These are phyloP conservation scores for Kwoniella newhampshirensis DNA, from an alignment of 768 basidiomycete genomes.

Conservation along the genomic window DNA sequence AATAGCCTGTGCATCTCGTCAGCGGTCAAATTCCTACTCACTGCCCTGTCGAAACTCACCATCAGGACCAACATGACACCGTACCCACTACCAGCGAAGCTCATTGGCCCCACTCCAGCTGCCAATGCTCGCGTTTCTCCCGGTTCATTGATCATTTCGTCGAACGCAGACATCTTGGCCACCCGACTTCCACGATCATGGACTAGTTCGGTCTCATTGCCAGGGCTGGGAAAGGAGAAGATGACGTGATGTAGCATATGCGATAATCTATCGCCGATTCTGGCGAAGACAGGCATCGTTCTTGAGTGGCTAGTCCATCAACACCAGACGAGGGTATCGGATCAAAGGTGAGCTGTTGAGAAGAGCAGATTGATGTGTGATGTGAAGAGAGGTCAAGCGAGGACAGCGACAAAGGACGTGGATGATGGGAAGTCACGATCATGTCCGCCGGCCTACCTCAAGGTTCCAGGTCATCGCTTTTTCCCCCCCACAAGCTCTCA, in stretches of 20 bases:
- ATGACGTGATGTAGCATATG: constrained; percentile 36
- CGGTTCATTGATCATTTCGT: constrained; percentile 31
- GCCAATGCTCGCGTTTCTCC: constrained; percentile 45
- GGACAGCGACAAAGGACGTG: not conserved
- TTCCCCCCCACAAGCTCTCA: too few species aligned
- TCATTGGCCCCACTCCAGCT: constrained; percentile 43
- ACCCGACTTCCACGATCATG: not conserved
- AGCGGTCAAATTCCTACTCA: too few species aligned
- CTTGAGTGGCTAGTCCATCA: not conserved
- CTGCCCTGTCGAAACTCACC: constrained; percentile 23
- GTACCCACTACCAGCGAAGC: constrained; percentile 46
- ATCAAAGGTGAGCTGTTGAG: not conserved
- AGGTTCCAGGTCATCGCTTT: too few species aligned
- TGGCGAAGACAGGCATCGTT: constrained; percentile 36
- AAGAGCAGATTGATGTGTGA: not conserved
- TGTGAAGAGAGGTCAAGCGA: not conserved
- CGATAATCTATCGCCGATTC: constrained; percentile 33
- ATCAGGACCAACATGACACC: constrained; percentile 45
- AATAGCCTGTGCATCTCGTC: constrained; percentile 28
- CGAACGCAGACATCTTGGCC: not conserved
- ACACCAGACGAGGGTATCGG: too few species aligned
- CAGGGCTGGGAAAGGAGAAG: constrained; percentile 44
- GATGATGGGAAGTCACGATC: not conserved
- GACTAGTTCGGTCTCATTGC: constrained; percentile 17
- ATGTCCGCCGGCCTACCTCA: too few species aligned